Base-by-base conservation (phyloP, 495 filamentous ascomycete genomes). In the Xylaria sp. region DNA sequence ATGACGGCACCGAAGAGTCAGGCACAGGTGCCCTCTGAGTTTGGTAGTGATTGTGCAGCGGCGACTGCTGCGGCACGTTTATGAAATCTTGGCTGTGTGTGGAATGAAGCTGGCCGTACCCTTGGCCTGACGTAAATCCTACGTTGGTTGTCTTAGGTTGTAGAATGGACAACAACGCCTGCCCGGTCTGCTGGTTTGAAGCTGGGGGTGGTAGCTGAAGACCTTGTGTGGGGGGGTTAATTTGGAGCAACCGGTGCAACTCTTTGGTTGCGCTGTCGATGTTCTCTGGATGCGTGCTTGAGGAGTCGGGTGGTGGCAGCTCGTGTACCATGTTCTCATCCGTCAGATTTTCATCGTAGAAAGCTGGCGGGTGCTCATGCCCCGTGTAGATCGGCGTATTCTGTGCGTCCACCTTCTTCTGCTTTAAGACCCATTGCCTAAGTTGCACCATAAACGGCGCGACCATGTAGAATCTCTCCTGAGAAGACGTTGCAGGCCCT, bases 401-500 rank as follows among this genome's bases (percentile, higher is more conserved):
- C 71, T 80, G 80, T 5, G 77, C 80, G 75, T 93, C 91, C 52
- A 85, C 82, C 80, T 89, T 93, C 84, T 86, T 92, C 84, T 96
- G 93, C 76, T 91, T 88, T 15, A 89, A 80, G 35, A 98, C 94
- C 96, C 96, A 99, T 77, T 93, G 93, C 78, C 94, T 95, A 55
- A 99, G 81, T 24, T 87, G 93, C 43, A 87, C 88, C 71, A 99
- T 83, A 77, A 99, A 98, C 0, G 96, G 95, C 2, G 93, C 94
- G 21, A 99, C 96, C 94, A 98, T 98, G 80, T 97, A 98, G 77
- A 97, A 98, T 76, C 93, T 98, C 75, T 93, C 93, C 24, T 91
- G 88, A 75, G 91, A 92, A 19, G 86, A 78, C 2, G 86, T 85
- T n/a, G 87, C 80, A 12, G 85, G 82, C 17, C 82, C 73, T 57